These are phyloP conservation scores for Lipomyces oligophaga DNA, from an alignment of 805 yeast species.

Conservation along the genomic window DNA sequence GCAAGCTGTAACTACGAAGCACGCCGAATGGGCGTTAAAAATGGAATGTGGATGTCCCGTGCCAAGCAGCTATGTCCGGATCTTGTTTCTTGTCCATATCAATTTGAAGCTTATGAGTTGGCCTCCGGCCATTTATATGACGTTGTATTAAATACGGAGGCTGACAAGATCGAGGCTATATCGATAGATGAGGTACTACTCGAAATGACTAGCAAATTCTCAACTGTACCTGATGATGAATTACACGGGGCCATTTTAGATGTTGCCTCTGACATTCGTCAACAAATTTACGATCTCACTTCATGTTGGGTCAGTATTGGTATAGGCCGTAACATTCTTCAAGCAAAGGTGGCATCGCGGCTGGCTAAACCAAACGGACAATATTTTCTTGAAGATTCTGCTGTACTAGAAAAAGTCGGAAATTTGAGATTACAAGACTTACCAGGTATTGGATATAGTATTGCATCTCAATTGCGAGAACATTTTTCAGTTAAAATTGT, in stretches of 20 bases:
- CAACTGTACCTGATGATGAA: background rate
- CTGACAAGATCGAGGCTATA: constrained; percentile 63
- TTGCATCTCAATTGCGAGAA: constrained; percentile 45
- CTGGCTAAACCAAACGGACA: constrained; percentile 79
- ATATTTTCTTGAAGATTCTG: constrained; percentile 39
- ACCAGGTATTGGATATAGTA: constrained; percentile 44
- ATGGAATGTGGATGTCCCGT: constrained; percentile 77
- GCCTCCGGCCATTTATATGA: constrained; percentile 64
- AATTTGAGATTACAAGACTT: constrained; percentile 40
- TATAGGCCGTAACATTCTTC: constrained; percentile 62
- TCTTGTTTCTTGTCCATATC: constrained; percentile 60
- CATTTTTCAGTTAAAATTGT: constrained; percentile 40
- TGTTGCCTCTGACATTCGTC: constrained; percentile 37
- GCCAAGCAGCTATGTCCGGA: constrained; percentile 66
- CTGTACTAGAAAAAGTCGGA: constrained; percentile 37
- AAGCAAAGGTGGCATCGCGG: constrained; percentile 71
- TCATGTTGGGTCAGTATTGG: constrained; percentile 77
- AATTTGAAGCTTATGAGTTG: constrained; percentile 67
- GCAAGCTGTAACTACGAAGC: constrained; percentile 93
- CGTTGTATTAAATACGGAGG: constrained; percentile 45
- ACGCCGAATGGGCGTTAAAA: constrained; percentile 63
- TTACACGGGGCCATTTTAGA: background rate
- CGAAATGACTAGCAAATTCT: constrained; percentile 48
- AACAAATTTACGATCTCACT: constrained; percentile 44
- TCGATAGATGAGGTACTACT: constrained; percentile 90